Conservation (phyloP, 225 moss, liverwort and hornwort genomes). For the Antitrichia curtipendula region DNA sequence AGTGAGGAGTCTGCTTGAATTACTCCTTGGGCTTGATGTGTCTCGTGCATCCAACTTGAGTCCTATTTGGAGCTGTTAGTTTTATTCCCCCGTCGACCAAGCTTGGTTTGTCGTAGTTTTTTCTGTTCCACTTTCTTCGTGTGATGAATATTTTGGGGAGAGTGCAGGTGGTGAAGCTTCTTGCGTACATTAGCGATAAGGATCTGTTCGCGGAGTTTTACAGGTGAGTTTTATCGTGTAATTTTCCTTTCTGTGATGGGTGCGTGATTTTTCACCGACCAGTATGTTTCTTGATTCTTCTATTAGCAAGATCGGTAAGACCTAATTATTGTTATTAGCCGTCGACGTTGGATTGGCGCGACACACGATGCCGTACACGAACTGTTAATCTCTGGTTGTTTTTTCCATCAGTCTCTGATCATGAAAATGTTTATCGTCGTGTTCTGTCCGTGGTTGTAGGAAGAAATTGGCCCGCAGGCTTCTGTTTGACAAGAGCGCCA, state of each 20-base stretch:
- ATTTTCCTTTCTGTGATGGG: background rate
- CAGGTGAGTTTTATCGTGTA: conserved; percentile 25
- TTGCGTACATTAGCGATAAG: conserved; percentile 97
- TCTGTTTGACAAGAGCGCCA: conserved; percentile 94
- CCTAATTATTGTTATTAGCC: background rate
- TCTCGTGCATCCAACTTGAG: background rate
- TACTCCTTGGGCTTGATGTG: background rate
- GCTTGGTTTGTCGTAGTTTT: background rate
- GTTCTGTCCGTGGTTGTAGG: conserved; percentile 3
- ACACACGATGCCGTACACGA: background rate
- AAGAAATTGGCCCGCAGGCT: conserved; percentile 91
- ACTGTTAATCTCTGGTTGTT: background rate
- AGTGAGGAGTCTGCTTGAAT: background rate
- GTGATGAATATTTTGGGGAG: background rate
- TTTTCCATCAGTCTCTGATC: background rate
- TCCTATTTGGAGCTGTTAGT: background rate
- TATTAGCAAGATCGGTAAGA: too few species aligned
- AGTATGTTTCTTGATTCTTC: background rate
- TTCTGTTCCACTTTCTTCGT: background rate
- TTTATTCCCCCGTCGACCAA: background rate
- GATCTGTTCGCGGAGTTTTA: conserved; percentile 98
- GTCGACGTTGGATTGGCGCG: background rate
- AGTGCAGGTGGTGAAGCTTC: conserved; percentile 90
- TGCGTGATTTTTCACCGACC: background rate
- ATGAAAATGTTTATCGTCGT: background rate